phyloP scores from a whole-genome alignment of 805 yeast genomes.

The Candida fluviatilis region DNA sequence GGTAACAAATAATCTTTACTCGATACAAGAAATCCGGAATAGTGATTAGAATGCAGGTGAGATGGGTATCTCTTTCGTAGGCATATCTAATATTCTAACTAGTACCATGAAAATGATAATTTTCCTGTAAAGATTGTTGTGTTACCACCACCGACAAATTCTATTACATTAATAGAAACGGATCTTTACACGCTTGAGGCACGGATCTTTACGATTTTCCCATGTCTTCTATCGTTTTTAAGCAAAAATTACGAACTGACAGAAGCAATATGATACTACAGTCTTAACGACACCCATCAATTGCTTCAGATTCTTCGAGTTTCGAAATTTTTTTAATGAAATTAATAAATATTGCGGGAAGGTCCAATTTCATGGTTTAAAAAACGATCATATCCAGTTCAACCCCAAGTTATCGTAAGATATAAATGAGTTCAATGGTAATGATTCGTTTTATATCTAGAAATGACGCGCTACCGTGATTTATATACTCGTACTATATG shows the following conservation, averaged over 20 bases:
- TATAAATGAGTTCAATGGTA: slow-evolving; percentile 1
- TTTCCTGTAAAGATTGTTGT: not conserved
- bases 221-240: slow-evolving; percentile 3
- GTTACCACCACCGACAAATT: not conserved
- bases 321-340: not conserved
- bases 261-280: not conserved
- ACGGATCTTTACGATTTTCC: slow-evolving; percentile 5
- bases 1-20: not conserved
- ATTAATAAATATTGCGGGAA: not conserved
- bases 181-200: slow-evolving; percentile 7
- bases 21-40: not conserved
- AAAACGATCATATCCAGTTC: not conserved
- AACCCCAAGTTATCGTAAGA: not conserved
- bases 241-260: not conserved
- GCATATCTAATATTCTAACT: not conserved
- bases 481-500: not conserved
- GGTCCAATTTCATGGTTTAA: not conserved
- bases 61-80: not conserved
- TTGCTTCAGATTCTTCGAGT: no score
- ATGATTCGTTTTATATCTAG: not conserved
- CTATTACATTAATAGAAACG: slow-evolving; percentile 1
- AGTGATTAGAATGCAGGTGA: not conserved
- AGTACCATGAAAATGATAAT: no score
- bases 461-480: not conserved
- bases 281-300: no score